Percentiles rank a stretch among this genome's conserved stretches.
phyloP scores from a whole-genome alignment of 495 filamentous ascomycete genomes.

The Tuber indicum region DNA sequence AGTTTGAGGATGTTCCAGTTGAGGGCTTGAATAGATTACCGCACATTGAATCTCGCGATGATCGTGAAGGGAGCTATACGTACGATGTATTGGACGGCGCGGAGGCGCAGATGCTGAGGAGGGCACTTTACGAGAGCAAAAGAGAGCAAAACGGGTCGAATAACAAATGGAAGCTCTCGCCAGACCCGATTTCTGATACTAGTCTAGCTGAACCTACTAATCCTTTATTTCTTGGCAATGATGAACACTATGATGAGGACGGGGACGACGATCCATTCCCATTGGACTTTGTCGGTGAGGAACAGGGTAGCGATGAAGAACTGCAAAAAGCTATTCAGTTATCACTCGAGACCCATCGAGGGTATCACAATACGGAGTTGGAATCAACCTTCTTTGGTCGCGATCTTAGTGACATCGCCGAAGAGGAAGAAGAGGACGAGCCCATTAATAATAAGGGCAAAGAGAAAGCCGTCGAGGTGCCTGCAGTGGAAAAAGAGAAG shows the following conservation, averaged over 20 bases:
- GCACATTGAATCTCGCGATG: slow-evolving; percentile 46
- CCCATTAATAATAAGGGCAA: slow-evolving; percentile 32
- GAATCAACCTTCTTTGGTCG: slow-evolving; percentile 41
- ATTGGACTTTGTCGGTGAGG: slow-evolving; percentile 14
- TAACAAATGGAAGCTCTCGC: not conserved
- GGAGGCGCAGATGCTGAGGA: slow-evolving; percentile 45
- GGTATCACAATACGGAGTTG: slow-evolving; percentile 29
- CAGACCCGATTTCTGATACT: not conserved
- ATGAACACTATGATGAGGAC: slow-evolving; percentile 29
- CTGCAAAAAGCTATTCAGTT: slow-evolving; percentile 74
- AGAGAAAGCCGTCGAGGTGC: slow-evolving; percentile 33
- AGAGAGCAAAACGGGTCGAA: slow-evolving; percentile 25
- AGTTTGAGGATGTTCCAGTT: slow-evolving; percentile 93
- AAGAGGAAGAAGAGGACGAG: slow-evolving; percentile 30
- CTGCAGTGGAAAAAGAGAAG: not conserved
- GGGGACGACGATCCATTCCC: slow-evolving; percentile 13
- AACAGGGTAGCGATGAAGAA: slow-evolving; percentile 55
- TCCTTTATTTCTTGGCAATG: slow-evolving; percentile 30
- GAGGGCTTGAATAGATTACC: slow-evolving; percentile 87
- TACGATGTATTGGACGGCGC: slow-evolving; percentile 41
- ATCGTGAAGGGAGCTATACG: not conserved
- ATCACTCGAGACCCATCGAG: slow-evolving; percentile 52
- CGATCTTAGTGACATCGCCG: slow-evolving; percentile 33
- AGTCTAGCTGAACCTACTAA: slow-evolving; percentile 15
- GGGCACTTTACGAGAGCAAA: slow-evolving; percentile 46